These are phyloP conservation scores for Skeletonema tropicum DNA, from an alignment of 108 stramenopile species.

Conservation along the genomic window DNA sequence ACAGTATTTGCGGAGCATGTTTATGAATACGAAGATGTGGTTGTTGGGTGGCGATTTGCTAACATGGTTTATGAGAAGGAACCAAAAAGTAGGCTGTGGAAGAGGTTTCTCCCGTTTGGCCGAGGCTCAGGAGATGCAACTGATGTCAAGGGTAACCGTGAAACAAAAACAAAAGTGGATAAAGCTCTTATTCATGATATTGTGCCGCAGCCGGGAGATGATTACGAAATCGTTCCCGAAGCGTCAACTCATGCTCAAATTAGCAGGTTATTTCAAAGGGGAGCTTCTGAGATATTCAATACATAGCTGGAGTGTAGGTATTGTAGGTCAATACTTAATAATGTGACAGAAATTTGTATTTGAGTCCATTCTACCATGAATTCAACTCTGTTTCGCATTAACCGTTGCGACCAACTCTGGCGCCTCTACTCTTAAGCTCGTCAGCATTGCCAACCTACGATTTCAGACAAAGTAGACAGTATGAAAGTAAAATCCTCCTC, in stretches of 20 bases:
- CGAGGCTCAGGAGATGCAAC: background rate
- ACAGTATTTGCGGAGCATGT: slow-evolving; percentile 31
- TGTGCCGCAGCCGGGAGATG: slow-evolving; percentile 30
- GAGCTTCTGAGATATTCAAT: background rate
- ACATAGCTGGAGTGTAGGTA: background rate
- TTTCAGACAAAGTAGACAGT: too few species aligned
- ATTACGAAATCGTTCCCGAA: slow-evolving; percentile 23
- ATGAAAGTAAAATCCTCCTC: too few species aligned
- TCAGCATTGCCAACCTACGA: too few species aligned
- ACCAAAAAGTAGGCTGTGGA: background rate
- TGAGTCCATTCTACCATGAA: too few species aligned
- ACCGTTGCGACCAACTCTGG: too few species aligned
- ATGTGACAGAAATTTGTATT: too few species aligned
- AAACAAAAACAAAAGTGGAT: slow-evolving; percentile 20
- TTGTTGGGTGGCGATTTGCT: slow-evolving; percentile 36
- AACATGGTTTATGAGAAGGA: slow-evolving; percentile 32
- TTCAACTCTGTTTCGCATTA: too few species aligned
- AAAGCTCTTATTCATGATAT: slow-evolving; percentile 29
- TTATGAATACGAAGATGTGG: slow-evolving; percentile 32
- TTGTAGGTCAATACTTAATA: background rate
- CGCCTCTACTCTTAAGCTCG: too few species aligned
- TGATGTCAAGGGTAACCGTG: background rate
- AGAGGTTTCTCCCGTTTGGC: background rate
- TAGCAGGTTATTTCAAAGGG: background rate
- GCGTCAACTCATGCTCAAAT: background rate